These are phyloP conservation scores for Thecaphora frezii DNA, from an alignment of 1,284 basidiomycete species.

Conservation along the genomic window DNA sequence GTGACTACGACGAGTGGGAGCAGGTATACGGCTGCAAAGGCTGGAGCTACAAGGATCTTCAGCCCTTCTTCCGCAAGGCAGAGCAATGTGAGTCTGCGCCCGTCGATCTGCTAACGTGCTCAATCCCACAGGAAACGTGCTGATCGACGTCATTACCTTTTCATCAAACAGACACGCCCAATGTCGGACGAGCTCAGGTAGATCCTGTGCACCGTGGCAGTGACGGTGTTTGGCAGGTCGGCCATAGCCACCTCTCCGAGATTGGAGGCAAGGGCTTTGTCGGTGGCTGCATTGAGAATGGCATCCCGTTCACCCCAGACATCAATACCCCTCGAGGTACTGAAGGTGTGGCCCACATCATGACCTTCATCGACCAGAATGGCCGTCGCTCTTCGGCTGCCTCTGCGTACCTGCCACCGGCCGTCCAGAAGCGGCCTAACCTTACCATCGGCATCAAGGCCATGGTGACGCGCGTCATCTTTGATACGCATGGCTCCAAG, in stretches of 20 bases:
- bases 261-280: conserved; percentile 39
- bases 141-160: background rate
- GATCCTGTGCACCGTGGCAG: conserved; percentile 33
- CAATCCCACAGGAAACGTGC: too few relatives aligned
- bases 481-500: conserved; percentile 29
- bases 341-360: conserved; percentile 38
- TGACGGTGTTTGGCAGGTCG: conserved; percentile 42
- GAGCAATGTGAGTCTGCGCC: conserved; percentile 17
- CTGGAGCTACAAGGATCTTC: conserved; percentile 38
- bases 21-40: conserved; percentile 38
- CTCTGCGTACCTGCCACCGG: conserved; percentile 38
- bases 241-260: conserved; percentile 38
- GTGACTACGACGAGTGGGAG: conserved; percentile 44
- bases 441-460: conserved; percentile 41
- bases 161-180: conserved; percentile 12
- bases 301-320: conserved; percentile 39
- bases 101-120: too few relatives aligned
- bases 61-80: conserved; percentile 24
- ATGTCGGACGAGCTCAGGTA: conserved; percentile 30
- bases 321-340: conserved; percentile 37
- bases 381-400: conserved; percentile 42
- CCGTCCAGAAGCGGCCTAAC: conserved; percentile 38
- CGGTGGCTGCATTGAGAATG: conserved; percentile 31
- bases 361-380: conserved; percentile 41
- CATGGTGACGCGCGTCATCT: conserved; percentile 38